These are phyloP conservation scores for Agaricus subrufescens DNA, from an alignment of 768 basidiomycete genomes.

Conservation along the genomic window DNA sequence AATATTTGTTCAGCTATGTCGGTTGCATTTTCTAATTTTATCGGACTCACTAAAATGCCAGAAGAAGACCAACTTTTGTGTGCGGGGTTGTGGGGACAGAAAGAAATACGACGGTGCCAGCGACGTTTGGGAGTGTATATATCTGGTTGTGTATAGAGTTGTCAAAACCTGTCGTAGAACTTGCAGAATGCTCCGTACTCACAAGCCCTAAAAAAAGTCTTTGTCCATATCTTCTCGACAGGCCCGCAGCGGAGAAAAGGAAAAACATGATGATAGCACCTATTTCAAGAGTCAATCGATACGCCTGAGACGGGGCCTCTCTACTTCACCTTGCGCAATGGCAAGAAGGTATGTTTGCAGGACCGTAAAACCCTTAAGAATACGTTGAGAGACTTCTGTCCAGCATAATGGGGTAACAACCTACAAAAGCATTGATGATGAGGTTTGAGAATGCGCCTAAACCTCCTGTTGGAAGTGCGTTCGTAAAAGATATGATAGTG, in stretches of 20 bases:
- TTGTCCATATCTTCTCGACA: slow-evolving; percentile 38
- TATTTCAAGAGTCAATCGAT: slow-evolving; percentile 5
- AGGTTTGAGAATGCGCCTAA: slow-evolving; percentile 51
- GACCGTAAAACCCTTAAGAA: slow-evolving; percentile 36
- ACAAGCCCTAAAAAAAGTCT: slow-evolving; percentile 42
- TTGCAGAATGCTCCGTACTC: slow-evolving; percentile 8
- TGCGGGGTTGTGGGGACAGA: slow-evolving; percentile 29
- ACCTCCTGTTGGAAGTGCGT: slow-evolving; percentile 43
- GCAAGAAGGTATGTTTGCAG: slow-evolving; percentile 51
- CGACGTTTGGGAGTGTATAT: slow-evolving; percentile 43
- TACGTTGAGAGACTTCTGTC: background rate
- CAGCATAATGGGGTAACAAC: slow-evolving; percentile 1
- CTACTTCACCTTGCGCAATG: slow-evolving; percentile 31
- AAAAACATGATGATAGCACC: slow-evolving; percentile 38
- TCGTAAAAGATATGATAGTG: slow-evolving; percentile 41
- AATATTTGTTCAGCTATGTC: background rate
- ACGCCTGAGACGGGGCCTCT: too few relatives aligned
- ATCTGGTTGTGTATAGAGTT: slow-evolving; percentile 19
- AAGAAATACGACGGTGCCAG: slow-evolving; percentile 46
- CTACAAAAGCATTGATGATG: slow-evolving; percentile 40
- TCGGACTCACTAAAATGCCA: slow-evolving; percentile 42
- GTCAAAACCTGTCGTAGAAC: background rate
- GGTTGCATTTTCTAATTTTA: background rate
- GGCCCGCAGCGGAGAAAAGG: slow-evolving; percentile 37
- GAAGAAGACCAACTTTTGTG: slow-evolving; percentile 41